These are phyloP conservation scores for Centaurea solstitialis DNA, from an alignment of 129 eudicot genomes.

Conservation along the genomic window DNA sequence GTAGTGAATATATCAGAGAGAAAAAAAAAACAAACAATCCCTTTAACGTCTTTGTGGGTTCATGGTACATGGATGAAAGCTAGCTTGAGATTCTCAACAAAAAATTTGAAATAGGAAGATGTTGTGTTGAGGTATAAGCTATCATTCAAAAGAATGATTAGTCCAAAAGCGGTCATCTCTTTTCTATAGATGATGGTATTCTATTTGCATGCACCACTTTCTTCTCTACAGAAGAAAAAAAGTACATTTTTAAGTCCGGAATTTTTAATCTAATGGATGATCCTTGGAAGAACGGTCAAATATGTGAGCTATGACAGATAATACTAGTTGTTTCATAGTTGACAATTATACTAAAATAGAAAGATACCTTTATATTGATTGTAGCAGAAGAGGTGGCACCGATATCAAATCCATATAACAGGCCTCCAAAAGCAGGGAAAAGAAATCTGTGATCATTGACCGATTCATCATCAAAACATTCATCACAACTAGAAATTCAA, in stretches of 20 bases:
- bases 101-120: background rate
- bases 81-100: background rate
- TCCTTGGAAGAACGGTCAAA: background rate
- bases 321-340: conserved; percentile 19
- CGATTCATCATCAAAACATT: background rate
- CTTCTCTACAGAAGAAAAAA: background rate
- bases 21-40: background rate
- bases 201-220: background rate
- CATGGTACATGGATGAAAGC: background rate
- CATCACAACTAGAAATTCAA: conserved; percentile 5
- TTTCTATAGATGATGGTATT: background rate
- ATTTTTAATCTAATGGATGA: background rate
- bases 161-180: background rate
- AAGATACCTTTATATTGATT: conserved; percentile 67
- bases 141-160: background rate
- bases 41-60: background rate
- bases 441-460: conserved; percentile 65
- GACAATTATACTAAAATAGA: background rate
- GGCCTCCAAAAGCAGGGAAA: conserved; percentile 97
- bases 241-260: background rate
- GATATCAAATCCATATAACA: conserved; percentile 93
- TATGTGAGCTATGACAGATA: background rate
- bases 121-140: background rate
- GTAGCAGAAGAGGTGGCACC: conserved; percentile 96
- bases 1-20: background rate